phyloP scores from a whole-genome alignment of 257 asterid species.

The Solanum bulbocastanum region DNA sequence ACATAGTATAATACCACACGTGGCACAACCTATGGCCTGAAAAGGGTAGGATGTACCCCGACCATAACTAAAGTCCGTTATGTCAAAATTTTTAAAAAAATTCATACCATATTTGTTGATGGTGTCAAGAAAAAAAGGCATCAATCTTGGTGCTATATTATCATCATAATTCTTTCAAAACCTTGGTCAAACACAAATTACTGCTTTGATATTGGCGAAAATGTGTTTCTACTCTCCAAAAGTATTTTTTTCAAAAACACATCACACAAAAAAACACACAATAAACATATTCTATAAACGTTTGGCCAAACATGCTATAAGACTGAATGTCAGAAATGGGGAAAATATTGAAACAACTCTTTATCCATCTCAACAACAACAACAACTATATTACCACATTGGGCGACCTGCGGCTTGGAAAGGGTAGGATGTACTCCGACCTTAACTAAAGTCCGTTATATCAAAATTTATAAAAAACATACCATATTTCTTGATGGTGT shows the following conservation, averaged over 20 bases:
- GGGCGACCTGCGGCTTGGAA: no score
- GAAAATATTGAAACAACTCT: neutral
- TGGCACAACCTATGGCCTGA: no score
- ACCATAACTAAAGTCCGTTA: neutral
- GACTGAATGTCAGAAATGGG: no score
- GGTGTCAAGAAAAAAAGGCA: neutral
- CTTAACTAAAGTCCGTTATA: no score
- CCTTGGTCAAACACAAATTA: neutral
- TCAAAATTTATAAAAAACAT: neutral
- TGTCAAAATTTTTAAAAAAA: no score
- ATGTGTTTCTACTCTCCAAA: neutral
- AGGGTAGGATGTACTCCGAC: no score
- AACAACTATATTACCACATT: no score
- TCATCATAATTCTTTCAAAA: neutral
- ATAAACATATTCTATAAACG: no score
- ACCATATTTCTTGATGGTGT: neutral
- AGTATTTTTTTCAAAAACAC: neutral
- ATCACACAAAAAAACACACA: no score
- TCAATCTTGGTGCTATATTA: neutral
- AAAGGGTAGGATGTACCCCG: no score
- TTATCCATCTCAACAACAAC: neutral
- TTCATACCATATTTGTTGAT: neutral
- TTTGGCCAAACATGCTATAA: no score
- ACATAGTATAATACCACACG: no score
- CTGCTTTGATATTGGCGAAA: neutral